These are phyloP conservation scores for Ophiosphaerella narmari DNA, from an alignment of 2,329 filamentous ascomycete species.

Conservation along the genomic window DNA sequence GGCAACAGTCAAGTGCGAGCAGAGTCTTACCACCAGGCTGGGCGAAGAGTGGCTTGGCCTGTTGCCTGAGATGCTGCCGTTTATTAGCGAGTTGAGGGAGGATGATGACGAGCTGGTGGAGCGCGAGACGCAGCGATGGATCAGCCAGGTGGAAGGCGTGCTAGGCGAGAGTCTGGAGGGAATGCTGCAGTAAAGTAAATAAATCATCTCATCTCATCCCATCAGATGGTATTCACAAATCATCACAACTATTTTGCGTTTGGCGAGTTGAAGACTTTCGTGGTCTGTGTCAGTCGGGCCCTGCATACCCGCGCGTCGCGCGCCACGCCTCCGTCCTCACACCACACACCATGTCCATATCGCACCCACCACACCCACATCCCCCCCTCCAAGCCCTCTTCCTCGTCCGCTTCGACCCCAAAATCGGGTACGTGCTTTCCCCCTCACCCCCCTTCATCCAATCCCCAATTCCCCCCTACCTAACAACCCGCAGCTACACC, in stretches of 20 bases:
- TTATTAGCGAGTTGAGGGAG: conserved; percentile 93
- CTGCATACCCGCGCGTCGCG: no score
- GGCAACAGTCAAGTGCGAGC: conserved; percentile 80
- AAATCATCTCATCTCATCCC: no score
- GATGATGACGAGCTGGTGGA: conserved; percentile 96
- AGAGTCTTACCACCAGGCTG: conserved; percentile 75
- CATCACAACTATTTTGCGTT: no score
- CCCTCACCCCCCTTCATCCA: conserved; percentile 9
- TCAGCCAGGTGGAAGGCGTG: conserved; percentile 84
- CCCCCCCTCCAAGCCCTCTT: conserved; percentile 65
- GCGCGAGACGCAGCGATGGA: conserved; percentile 86
- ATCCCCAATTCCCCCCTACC: background rate
- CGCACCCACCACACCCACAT: no score
- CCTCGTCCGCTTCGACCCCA: conserved; percentile 89
- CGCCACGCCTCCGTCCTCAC: no score
- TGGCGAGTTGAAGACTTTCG: no score
- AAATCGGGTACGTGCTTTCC: conserved; percentile 62
- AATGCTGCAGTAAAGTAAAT: conserved; percentile 74
- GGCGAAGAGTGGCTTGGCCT: conserved; percentile 93
- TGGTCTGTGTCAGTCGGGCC: no score
- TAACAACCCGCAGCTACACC: conserved; percentile 62
- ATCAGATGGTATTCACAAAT: no score
- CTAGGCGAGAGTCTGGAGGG: conserved; percentile 88
- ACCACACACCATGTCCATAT: no score
- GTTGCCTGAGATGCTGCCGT: conserved; percentile 93